phyloP scores from a whole-genome alignment of 1,284 basidiomycete genomes.

The Leccinum griseonigrum region DNA sequence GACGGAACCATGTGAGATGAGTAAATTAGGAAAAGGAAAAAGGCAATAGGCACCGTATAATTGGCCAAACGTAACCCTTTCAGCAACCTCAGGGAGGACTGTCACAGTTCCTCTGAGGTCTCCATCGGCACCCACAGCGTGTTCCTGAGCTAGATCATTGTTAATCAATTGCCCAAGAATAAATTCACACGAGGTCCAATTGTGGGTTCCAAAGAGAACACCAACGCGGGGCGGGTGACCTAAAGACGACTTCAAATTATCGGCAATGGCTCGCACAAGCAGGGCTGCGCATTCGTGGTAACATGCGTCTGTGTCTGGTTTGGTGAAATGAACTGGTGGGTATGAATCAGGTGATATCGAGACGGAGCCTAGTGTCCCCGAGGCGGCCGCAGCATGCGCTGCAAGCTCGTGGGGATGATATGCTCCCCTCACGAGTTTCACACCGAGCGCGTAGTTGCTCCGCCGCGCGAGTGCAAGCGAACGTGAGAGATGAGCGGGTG shows the following conservation, averaged over 20 bases:
- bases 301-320: constrained; percentile 76
- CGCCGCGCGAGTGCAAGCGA: constrained; percentile 68
- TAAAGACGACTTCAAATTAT: constrained; percentile 20
- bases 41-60: constrained; percentile 64
- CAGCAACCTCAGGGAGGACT: constrained; percentile 54
- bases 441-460: constrained; percentile 78
- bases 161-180: constrained; percentile 62
- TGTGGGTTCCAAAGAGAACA: constrained; percentile 87
- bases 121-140: constrained; percentile 18
- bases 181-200: constrained; percentile 62
- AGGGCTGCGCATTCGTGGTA: constrained; percentile 70
- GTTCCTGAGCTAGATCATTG: constrained; percentile 50
- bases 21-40: neutral
- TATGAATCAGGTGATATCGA: constrained; percentile 54
- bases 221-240: constrained; percentile 47
- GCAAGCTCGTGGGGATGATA: constrained; percentile 81
- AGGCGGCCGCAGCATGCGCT: constrained; percentile 38
- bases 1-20: neutral
- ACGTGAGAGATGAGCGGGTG: constrained; percentile 63
- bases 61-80: constrained; percentile 78
- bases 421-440: constrained; percentile 94
- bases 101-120: constrained; percentile 34
- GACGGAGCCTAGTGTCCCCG: constrained; percentile 14
- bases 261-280: constrained; percentile 57
- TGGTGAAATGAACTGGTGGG: constrained; percentile 69